Evolutionary conservation across 208 protist genomes (phyloP).

Genomic region (Tritrichomonas musculus): DNA sequence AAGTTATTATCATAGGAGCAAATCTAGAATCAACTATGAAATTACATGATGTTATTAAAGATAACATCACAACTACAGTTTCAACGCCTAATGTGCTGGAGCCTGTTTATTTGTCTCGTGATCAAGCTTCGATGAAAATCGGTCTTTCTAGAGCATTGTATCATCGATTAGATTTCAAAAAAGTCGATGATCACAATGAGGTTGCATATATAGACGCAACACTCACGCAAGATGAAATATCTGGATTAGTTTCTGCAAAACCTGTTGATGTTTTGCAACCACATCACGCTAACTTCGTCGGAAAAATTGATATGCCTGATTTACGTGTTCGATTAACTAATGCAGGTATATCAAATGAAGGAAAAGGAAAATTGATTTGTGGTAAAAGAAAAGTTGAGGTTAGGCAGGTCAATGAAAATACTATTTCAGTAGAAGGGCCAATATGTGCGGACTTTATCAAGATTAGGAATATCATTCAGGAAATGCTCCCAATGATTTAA

Average conservation of each 20-base stretch:
- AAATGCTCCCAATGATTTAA: neutral
- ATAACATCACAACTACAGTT: neutral
- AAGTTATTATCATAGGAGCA: neutral
- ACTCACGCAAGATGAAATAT: neutral
- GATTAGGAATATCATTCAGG: neutral
- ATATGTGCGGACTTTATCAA: constrained; percentile 2
- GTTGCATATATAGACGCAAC: constrained; percentile 3
- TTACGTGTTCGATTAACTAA: neutral
- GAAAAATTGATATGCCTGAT: neutral
- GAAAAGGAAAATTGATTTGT: neutral
- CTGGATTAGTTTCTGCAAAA: neutral
- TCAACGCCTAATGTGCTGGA: neutral
- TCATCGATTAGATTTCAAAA: neutral
- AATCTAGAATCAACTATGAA: neutral
- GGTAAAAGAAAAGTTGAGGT: neutral
- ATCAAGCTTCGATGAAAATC: neutral
- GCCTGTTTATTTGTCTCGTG: neutral
- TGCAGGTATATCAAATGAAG: neutral
- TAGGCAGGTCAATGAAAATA: neutral
- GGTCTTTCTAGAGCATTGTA: neutral
- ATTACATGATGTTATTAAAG: neutral
- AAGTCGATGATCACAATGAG: neutral
- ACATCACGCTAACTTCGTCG: neutral
- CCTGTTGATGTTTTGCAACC: neutral
- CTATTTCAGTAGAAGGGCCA: neutral